Percentiles rank a stretch among this genome's conserved stretches.
phyloP scores from a whole-genome alignment of 352 stramenopile genomes.

The Chrysophaeum taylorii region DNA sequence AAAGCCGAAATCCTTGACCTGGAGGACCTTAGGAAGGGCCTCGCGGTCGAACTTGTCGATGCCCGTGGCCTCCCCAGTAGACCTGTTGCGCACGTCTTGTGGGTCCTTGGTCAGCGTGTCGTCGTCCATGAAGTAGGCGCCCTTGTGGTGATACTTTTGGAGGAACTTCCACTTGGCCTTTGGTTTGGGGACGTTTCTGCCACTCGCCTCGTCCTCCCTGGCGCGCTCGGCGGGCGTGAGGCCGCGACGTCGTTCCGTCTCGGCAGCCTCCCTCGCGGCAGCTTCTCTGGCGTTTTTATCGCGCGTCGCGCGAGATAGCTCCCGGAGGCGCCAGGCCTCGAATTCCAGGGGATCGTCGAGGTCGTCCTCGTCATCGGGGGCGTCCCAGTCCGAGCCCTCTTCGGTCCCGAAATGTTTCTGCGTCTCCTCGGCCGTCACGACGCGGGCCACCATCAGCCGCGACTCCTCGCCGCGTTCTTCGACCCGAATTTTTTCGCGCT shows the following conservation, averaged over 20 bases:
- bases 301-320: constrained; percentile 77
- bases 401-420: constrained; percentile 28
- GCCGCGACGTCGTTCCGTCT: constrained; percentile 52
- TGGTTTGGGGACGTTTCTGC: constrained; percentile 53
- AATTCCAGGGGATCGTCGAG: constrained; percentile 58
- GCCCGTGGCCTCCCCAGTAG: constrained; percentile 60
- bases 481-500: constrained; percentile 56
- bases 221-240: constrained; percentile 88
- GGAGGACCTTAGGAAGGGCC: constrained; percentile 81
- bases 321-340: constrained; percentile 77
- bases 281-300: constrained; percentile 66
- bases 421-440: constrained; percentile 46
- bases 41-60: constrained; percentile 83
- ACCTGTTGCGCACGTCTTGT: constrained; percentile 74
- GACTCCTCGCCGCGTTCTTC: constrained; percentile 16
- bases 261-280: constrained; percentile 61
- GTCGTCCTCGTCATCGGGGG: constrained; percentile 37
- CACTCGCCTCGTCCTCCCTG: constrained; percentile 65
- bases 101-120: constrained; percentile 58
- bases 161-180: constrained; percentile 79
- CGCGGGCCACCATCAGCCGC: constrained; percentile 29
- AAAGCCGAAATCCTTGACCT: constrained; percentile 96
- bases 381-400: constrained; percentile 29
- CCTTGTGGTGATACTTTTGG: constrained; percentile 97
- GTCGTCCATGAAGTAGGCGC: constrained; percentile 93